Base-by-base conservation (phyloP, 225 moss, liverwort and hornwort species). In the Sphagnum contortum region DNA sequence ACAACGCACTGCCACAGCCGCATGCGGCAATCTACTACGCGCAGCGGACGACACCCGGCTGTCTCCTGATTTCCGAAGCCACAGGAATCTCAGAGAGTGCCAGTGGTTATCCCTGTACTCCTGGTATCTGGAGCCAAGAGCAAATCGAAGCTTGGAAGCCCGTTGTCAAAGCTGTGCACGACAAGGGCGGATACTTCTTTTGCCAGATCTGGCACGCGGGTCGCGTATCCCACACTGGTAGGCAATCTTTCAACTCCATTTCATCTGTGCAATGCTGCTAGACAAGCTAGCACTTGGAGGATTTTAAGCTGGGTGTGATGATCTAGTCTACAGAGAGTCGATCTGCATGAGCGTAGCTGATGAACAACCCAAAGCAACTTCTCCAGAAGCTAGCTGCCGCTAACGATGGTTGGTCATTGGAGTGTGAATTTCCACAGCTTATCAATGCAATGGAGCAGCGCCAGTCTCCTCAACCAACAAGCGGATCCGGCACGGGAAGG, bases 131-230 rank as follows among this genome's bases (percentile, higher is more conserved):
- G 45, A 60, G 45, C 11, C 44, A 48, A 8, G 68, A 68, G 68
- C 68, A 68, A 14, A 59, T 68, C 9, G 68, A 68, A 48, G 68
- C 68, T 6, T 68, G 68, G 68, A 68, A 60, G 48, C 68, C 68
- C 14, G 60, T 68, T 50, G 48, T 48, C 12, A 50, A 59, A 49
- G 59, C 68, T 0, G 68, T 68, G 2, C 68, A 68, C 59, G 49
- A 68, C 6, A 47, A 59, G 9, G 68, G 68, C 5, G 68, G 57
- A 45, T 2, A 29, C 4, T 68, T 68, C 46, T 68, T 68, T 49
- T 49, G 57, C 3, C 68, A 68, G 49, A 47, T 68, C 44, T 68
- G 68, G 68, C 68, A 68, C 54, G 5, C n/a, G 8, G 68, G 68
- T n/a, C 59, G 68, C 46, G 68, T 9, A 3, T 48, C 55, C 9